Evolutionary conservation across 2,329 filamentous ascomycete species (phyloP).

Genomic region (Scorias spongiosa): DNA sequence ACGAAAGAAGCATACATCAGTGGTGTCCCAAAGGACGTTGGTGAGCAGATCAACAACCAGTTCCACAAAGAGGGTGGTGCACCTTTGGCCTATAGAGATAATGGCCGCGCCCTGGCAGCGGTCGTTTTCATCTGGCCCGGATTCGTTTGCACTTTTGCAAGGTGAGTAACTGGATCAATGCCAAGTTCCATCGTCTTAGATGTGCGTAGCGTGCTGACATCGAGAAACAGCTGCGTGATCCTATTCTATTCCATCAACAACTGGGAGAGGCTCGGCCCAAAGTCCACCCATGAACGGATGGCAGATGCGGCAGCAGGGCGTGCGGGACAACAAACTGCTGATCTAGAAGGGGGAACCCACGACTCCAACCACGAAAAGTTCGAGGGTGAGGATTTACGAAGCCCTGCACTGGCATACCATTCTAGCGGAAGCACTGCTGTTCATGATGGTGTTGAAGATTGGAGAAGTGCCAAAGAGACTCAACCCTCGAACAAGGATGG

Average conservation of each 20-base stretch:
- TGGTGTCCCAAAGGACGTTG: constrained; percentile 20
- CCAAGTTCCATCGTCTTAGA: neutral
- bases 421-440: neutral
- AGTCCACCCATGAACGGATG: constrained; percentile 21
- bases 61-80: constrained; percentile 23
- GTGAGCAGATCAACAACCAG: constrained; percentile 16
- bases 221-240: constrained; percentile 20
- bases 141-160: constrained; percentile 32
- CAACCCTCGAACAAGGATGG: neutral
- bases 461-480: neutral
- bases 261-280: constrained; percentile 22
- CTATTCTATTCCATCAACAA: constrained; percentile 25
- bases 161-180: constrained; percentile 16
- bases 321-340: constrained; percentile 3
- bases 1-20: constrained; percentile 31
- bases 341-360: constrained; percentile 3
- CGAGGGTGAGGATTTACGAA: neutral
- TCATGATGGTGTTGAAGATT: neutral
- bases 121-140: constrained; percentile 40
- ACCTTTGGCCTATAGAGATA: constrained; percentile 32
- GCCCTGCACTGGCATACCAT: neutral
- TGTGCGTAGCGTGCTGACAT: neutral
- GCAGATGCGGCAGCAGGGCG: neutral
- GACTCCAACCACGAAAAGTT: neutral
- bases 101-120: constrained; percentile 35